phyloP scores from a whole-genome alignment of 176 grass and related monocot genomes.

The Cocos nucifera region DNA sequence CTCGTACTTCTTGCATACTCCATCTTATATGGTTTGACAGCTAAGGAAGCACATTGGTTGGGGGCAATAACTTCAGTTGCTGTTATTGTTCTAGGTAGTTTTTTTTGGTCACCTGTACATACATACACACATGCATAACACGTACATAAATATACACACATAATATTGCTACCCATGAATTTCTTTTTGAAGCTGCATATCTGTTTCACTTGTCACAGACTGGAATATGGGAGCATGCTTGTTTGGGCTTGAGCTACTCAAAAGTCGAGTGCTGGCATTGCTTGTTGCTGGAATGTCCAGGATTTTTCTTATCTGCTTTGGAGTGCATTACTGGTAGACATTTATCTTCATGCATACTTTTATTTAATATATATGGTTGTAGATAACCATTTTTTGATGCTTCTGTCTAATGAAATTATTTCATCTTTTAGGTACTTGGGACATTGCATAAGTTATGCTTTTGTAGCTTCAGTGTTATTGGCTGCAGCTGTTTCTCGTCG shows the following conservation, averaged over 20 bases:
- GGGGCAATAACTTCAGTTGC: constrained; percentile 86
- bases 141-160: background rate
- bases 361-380: background rate
- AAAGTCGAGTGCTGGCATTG: constrained; percentile 68
- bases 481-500: constrained; percentile 76
- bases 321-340: constrained; percentile 91
- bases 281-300: constrained; percentile 89
- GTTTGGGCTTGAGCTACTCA: constrained; percentile 91
- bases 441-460: constrained; percentile 97
- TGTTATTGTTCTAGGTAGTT: constrained; percentile 88
- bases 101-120: constrained; percentile 12
- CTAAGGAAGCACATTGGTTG: constrained; percentile 90
- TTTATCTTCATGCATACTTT: constrained; percentile 22
- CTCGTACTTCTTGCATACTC: constrained; percentile 76
- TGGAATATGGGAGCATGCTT: constrained; percentile 91
- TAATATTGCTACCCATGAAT: background rate
- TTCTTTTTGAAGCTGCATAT: constrained; percentile 22
- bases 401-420: constrained; percentile 2
- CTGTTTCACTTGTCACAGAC: constrained; percentile 48
- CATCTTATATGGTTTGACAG: constrained; percentile 77
- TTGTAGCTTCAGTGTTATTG: constrained; percentile 92
- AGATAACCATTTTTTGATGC: too few species aligned
- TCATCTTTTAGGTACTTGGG: constrained; percentile 72
- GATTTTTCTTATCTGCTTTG: constrained; percentile 97
- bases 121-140: background rate